Evolutionary conservation across 345 rosid genomes (phyloP).

Genomic region (Dovyalis caffra): DNA sequence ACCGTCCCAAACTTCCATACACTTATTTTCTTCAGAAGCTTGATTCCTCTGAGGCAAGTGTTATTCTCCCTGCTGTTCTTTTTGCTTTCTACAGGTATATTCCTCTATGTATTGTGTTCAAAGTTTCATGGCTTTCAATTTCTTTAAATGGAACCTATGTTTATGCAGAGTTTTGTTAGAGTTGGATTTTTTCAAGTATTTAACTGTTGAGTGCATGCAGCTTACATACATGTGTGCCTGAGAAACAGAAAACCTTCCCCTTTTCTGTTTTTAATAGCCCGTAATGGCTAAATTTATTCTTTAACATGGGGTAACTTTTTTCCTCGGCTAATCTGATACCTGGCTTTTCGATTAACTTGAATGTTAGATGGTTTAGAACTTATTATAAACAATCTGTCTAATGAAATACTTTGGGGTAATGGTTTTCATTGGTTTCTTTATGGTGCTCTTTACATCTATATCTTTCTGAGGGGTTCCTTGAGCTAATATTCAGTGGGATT

Average conservation of each 20-base stretch:
- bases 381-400: too few species aligned
- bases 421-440: too few species aligned
- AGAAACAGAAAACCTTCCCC: background rate
- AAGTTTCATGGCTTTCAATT: background rate
- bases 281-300: background rate
- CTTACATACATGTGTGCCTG: background rate
- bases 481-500: too few species aligned
- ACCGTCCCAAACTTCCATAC: constrained; percentile 90
- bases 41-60: constrained; percentile 76
- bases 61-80: constrained; percentile 1
- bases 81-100: background rate
- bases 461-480: too few species aligned
- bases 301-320: too few species aligned
- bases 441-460: too few species aligned
- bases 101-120: constrained; percentile 5
- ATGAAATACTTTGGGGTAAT: too few species aligned
- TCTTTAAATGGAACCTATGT: background rate
- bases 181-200: background rate
- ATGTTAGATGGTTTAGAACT: too few species aligned
- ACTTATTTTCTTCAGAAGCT: constrained; percentile 91
- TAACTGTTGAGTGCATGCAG: background rate
- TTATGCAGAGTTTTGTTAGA: background rate
- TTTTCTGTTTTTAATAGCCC: background rate
- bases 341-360: too few species aligned
- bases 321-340: too few species aligned